phyloP scores from a whole-genome alignment of 768 basidiomycete species.

The Mycena kentingensis region DNA sequence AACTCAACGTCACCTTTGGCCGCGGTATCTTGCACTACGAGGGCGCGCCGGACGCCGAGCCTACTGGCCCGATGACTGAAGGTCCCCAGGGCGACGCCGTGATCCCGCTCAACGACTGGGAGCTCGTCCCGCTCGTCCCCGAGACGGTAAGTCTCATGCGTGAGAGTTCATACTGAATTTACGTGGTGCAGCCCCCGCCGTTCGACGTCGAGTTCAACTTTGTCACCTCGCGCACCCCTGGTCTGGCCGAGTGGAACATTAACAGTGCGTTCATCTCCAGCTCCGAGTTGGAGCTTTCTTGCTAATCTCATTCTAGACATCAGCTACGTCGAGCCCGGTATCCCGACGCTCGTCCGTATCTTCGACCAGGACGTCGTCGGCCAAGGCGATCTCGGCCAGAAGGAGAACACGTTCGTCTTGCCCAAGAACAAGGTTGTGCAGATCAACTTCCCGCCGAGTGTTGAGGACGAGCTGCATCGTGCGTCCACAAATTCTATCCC shows the following conservation, averaged over 20 bases:
- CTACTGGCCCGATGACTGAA: conserved; percentile 29
- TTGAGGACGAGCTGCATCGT: conserved; percentile 34
- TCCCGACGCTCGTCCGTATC: conserved; percentile 33
- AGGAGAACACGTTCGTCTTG: conserved; percentile 42
- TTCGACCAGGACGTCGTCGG: conserved; percentile 33
- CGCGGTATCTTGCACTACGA: conserved; percentile 41
- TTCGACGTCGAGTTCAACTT: too few species aligned
- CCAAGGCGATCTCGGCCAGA: conserved; percentile 31
- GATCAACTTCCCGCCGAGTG: conserved; percentile 34
- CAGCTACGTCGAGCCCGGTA: conserved; percentile 3
- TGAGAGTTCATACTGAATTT: too few species aligned
- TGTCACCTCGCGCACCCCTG: conserved; percentile 12
- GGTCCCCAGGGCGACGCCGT: conserved; percentile 14
- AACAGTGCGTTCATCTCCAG: conserved; percentile 36
- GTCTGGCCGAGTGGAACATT: conserved; percentile 34
- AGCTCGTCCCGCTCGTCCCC: conserved; percentile 18
- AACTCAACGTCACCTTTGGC: conserved; percentile 28
- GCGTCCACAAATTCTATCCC: neutral
- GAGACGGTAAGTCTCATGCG: neutral
- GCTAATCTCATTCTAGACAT: neutral
- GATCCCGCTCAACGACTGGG: conserved; percentile 1
- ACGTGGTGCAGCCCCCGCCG: conserved; percentile 26
- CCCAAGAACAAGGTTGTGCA: conserved; percentile 42
- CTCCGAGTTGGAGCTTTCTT: conserved; percentile 9
- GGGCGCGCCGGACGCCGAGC: conserved; percentile 36